These are phyloP conservation scores for Mollisia scopiformis DNA, from an alignment of 2,329 filamentous ascomycete species.

Conservation along the genomic window DNA sequence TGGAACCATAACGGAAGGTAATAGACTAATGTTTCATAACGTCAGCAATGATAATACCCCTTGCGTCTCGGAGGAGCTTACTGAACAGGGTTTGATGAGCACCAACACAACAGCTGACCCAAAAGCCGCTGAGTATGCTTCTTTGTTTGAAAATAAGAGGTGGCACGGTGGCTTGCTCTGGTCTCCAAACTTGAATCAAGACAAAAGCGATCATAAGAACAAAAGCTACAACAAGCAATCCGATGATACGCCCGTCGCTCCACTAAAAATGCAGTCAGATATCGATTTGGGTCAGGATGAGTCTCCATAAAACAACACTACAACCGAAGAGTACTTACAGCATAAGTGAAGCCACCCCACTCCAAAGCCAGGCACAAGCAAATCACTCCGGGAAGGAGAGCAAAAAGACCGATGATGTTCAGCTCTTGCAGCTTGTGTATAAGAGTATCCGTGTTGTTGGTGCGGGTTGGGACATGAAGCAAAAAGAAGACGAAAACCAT, in stretches of 20 bases:
- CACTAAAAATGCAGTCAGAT: conserved; percentile 16
- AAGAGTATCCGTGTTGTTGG: conserved; percentile 36
- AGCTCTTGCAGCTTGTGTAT: conserved; percentile 42
- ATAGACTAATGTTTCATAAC: conserved; percentile 36
- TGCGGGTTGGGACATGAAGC: conserved; percentile 23
- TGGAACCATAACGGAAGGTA: conserved; percentile 53
- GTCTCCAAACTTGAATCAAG: conserved; percentile 33
- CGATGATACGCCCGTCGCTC: conserved; percentile 33
- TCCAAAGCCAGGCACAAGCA: conserved; percentile 38
- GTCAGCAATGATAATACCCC: neutral
- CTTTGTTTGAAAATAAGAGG: conserved; percentile 39
- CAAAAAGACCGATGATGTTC: conserved; percentile 41
- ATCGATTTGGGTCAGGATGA: neutral
- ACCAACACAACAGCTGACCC: conserved; percentile 12
- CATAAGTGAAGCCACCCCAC: conserved; percentile 45
- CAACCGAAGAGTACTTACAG: conserved; percentile 5
- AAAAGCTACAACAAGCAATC: conserved; percentile 35
- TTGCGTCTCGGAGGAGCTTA: neutral
- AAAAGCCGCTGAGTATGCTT: conserved; percentile 29
- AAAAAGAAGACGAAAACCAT: conserved; percentile 40
- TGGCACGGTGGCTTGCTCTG: conserved; percentile 36
- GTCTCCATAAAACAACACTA: neutral
- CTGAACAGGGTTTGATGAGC: conserved; percentile 7
- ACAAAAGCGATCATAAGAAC: conserved; percentile 33
- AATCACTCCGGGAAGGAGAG: conserved; percentile 41